Base-by-base conservation (phyloP, 306 rosid genomes). In the Vicia faba region DNA sequence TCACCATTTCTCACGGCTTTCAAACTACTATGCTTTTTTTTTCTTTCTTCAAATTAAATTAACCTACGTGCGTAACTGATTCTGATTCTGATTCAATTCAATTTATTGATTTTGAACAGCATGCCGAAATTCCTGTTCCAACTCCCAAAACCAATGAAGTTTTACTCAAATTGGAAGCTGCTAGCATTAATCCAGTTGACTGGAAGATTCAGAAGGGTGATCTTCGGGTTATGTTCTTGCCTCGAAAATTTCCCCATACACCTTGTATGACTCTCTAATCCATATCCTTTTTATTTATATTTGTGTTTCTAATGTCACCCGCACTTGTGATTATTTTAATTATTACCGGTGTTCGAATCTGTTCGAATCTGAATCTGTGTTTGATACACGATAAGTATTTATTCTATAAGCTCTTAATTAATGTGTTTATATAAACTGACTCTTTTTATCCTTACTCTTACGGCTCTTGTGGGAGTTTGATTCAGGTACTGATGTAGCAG, bases 131-230 rank as follows among this genome's bases (percentile, higher is more conserved):
- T 78, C 76, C 87, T 4, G 64, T 89, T 62, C 96, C 97, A 15
- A 69, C 40, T 69, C 90, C 83, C 3, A 81, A 73, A 4, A 35
- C 19, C 54, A 63, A 75, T 26, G 95, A 91, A 60, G 79, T 86
- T 58, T 73, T 91, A 45, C 54, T 87, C 26, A 85, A 81, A 81
- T 7, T 85, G 43, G 92, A 91, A 82, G 95, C 92, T 20, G 70
- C 72, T 35, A 64, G 78, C 73, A 51, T 91, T 5, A 91, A 87
- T 68, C 92, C 92, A 10, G 4, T 84, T 44, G 95, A 88, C 79
- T 85, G 95, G 89, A 87, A 85, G 75, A 80, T 87, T 79, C 95
- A 87, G 73, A 80, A 58, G 57, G 96, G 96, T 53, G 0, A 11
- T 15, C 33, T 79, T 4, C 75, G 89, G n/a, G 78, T 81, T 76